Conservation (phyloP, 2,329 filamentous ascomycete species). For the Coniochaeta prunicola region DNA sequence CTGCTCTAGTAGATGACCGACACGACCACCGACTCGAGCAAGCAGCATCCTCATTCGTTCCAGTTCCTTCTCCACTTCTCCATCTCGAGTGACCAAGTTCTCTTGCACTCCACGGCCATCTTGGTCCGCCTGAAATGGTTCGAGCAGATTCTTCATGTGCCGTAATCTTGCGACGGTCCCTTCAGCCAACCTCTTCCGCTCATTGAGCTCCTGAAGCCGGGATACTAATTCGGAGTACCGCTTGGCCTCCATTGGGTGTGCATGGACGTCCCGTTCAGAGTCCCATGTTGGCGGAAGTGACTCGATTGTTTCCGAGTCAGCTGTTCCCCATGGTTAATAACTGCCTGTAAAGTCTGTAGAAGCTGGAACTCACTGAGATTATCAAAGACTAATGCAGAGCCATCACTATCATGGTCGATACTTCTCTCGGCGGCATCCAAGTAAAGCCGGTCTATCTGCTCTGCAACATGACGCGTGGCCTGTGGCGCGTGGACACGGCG, state of each 20-base stretch:
- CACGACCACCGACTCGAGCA: constrained; percentile 48
- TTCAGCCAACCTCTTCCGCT: constrained; percentile 28
- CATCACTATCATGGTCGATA: not conserved
- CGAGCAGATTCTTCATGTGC: constrained; percentile 41
- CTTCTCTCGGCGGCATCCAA: constrained; percentile 35
- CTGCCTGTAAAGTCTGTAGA: constrained; percentile 4
- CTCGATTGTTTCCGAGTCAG: constrained; percentile 31
- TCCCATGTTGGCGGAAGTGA: constrained; percentile 41
- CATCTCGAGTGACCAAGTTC: constrained; percentile 59
- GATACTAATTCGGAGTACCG: constrained; percentile 44
- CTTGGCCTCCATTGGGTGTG: constrained; percentile 37
- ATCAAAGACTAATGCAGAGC: not conserved
- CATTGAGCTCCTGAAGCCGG: constrained; percentile 41
- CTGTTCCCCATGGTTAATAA: not conserved
- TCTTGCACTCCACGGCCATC: constrained; percentile 44
- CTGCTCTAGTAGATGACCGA: constrained; percentile 28
- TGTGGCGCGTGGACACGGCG: constrained; percentile 60
- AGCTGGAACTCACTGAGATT: constrained; percentile 5
- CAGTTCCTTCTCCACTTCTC: constrained; percentile 58
- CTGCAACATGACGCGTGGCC: constrained; percentile 63
- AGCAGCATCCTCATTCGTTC: constrained; percentile 59
- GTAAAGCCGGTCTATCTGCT: constrained; percentile 65
- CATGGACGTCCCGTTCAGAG: constrained; percentile 25
- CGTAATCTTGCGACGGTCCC: constrained; percentile 35
- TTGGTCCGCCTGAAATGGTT: constrained; percentile 31